Conservation (phyloP, 306 rosid genomes). For the Canavalia gladiata region DNA sequence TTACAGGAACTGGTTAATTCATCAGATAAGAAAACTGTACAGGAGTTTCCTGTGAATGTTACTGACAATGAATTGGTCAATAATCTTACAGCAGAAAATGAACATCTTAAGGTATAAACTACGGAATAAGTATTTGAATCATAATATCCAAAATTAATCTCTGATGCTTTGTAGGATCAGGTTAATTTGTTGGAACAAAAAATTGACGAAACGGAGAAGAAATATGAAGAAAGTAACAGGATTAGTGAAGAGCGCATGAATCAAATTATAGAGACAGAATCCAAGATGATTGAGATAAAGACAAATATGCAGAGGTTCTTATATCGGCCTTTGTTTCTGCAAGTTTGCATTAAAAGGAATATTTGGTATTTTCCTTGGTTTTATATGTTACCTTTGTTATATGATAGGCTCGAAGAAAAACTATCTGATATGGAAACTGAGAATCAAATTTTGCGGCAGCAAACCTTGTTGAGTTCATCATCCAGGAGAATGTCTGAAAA, state of each 20-base stretch:
- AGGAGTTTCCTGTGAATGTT: conserved; percentile 56
- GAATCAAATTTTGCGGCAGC: conserved; percentile 81
- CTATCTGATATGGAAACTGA: conserved; percentile 84
- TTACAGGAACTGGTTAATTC: conserved; percentile 40
- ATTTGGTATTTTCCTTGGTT: conserved; percentile 33
- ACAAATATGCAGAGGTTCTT: conserved; percentile 85
- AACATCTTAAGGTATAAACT: conserved; percentile 69
- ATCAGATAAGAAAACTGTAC: conserved; percentile 37
- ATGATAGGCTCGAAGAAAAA: conserved; percentile 88
- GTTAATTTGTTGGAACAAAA: conserved; percentile 77
- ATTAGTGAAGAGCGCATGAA: conserved; percentile 83
- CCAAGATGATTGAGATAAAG: conserved; percentile 83
- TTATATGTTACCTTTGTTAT: conserved; percentile 38
- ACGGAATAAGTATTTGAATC: conserved; percentile 1
- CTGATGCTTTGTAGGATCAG: conserved; percentile 63
- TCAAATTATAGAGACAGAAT: conserved; percentile 82
- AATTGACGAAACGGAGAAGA: conserved; percentile 76
- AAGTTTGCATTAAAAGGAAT: conserved; percentile 33
- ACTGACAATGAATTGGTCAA: conserved; percentile 63
- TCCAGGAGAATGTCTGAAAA: conserved; percentile 71
- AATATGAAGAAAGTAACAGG: conserved; percentile 51
- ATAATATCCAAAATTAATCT: conserved; percentile 34
- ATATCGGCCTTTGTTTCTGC: conserved; percentile 30
- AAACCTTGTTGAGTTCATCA: conserved; percentile 69
- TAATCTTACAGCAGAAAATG: conserved; percentile 75